phyloP scores from a whole-genome alignment of 345 rosid species.

The Camelina sativa region DNA sequence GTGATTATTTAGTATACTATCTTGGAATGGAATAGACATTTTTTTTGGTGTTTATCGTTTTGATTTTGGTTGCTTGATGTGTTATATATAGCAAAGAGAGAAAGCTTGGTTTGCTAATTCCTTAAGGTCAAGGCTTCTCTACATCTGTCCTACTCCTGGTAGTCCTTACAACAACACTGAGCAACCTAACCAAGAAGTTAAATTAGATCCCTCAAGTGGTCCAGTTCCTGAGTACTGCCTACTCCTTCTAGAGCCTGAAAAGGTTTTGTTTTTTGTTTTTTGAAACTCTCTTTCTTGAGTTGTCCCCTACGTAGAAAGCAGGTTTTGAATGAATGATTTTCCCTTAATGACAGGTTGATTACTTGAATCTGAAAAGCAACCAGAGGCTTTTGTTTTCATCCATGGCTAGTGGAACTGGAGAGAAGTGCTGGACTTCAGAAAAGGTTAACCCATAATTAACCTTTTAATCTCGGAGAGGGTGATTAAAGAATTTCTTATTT shows the following conservation, averaged over 20 bases:
- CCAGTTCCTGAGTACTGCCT: constrained; percentile 71
- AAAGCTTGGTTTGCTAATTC: constrained; percentile 83
- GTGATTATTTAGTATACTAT: no score
- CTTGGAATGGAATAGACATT: constrained; percentile 14
- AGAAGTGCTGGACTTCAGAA: constrained; percentile 67
- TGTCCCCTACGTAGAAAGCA: not conserved
- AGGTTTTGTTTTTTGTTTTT: constrained; percentile 49
- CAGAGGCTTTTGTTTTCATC: constrained; percentile 65
- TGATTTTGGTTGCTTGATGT: constrained; percentile 33
- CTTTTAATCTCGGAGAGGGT: constrained; percentile 11
- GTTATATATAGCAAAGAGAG: constrained; percentile 63
- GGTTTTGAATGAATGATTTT: constrained; percentile 8
- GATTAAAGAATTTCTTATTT: constrained; percentile 6
- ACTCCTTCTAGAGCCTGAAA: constrained; percentile 77
- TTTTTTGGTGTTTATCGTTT: not conserved
- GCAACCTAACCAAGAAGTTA: constrained; percentile 43
- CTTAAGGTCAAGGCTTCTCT: constrained; percentile 63
- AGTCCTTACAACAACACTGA: constrained; percentile 57
- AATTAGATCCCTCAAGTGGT: constrained; percentile 66
- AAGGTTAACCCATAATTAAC: constrained; percentile 58
- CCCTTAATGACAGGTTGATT: constrained; percentile 67
- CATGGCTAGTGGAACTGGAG: constrained; percentile 47
- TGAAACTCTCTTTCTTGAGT: not conserved
- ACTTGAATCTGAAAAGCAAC: constrained; percentile 81
- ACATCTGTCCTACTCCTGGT: constrained; percentile 70